These are phyloP conservation scores for Glaciozyma antarctica DNA, from an alignment of 768 basidiomycete genomes.

Conservation along the genomic window DNA sequence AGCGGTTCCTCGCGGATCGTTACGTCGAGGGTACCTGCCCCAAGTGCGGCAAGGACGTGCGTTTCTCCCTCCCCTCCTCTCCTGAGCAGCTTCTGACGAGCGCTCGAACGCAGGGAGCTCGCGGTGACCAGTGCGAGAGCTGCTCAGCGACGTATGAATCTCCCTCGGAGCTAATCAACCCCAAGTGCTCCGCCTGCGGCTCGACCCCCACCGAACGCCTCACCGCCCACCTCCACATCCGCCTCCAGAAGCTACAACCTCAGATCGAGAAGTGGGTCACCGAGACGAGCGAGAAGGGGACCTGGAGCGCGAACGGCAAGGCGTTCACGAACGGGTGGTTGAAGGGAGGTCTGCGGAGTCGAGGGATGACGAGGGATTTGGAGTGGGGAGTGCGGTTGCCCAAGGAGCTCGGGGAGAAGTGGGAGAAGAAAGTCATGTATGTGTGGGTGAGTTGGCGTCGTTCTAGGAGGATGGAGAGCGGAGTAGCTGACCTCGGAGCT, in stretches of 20 bases:
- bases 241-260: conserved; percentile 71
- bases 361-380: conserved; percentile 85
- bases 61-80: conserved; percentile 27
- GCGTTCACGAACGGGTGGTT: conserved; percentile 81
- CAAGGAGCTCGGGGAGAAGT: conserved; percentile 64
- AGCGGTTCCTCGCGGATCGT: conserved; percentile 82
- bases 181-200: conserved; percentile 82
- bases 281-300: conserved; percentile 63
- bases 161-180: conserved; percentile 83
- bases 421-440: conserved; percentile 92
- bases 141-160: conserved; percentile 79
- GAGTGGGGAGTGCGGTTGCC: conserved; percentile 96
- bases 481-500: conserved; percentile 3
- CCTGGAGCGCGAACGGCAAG: conserved; percentile 90
- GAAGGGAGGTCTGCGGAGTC: conserved; percentile 72
- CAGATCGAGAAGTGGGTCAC: conserved; percentile 80
- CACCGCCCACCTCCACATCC: conserved; percentile 88
- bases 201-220: conserved; percentile 63
- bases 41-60: conserved; percentile 73
- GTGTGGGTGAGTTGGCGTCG: conserved; percentile 68
- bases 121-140: conserved; percentile 94
- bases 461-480: not conserved
- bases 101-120: conserved; percentile 58
- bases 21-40: conserved; percentile 98
- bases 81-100: not conserved